phyloP scores from a whole-genome alignment of 495 filamentous ascomycete species.

The Neurospora cerealis region DNA sequence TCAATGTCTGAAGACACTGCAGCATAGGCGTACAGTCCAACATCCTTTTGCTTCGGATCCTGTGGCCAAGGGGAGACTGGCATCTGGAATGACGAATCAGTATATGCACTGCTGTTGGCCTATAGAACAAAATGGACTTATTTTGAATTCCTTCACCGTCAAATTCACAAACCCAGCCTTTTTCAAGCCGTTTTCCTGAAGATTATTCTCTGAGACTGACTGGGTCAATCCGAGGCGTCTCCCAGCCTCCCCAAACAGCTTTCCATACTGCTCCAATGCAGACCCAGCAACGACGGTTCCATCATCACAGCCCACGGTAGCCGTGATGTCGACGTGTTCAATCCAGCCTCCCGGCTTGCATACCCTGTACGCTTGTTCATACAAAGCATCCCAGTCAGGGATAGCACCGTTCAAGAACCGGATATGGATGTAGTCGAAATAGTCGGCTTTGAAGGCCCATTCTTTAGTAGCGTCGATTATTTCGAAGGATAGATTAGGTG shows the following conservation, averaged over 20 bases:
- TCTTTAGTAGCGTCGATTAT: constrained; percentile 46
- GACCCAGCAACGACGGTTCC: constrained; percentile 4
- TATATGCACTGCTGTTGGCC: background rate
- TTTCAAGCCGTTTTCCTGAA: constrained; percentile 16
- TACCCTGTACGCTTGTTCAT: constrained; percentile 34
- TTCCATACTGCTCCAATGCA: constrained; percentile 27
- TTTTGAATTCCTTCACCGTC: constrained; percentile 18
- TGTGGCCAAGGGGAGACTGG: constrained; percentile 36
- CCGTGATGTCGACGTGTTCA: constrained; percentile 21
- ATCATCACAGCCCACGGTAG: background rate
- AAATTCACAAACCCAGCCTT: constrained; percentile 30
- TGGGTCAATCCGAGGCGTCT: constrained; percentile 14
- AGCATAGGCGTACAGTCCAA: constrained; percentile 21
- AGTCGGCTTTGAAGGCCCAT: constrained; percentile 36
- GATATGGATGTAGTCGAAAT: constrained; percentile 45
- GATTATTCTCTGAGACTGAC: constrained; percentile 8
- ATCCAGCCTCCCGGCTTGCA: constrained; percentile 40
- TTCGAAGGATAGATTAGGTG: constrained; percentile 44
- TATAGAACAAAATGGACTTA: background rate
- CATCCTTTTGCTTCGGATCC: constrained; percentile 36
- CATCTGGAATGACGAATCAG: constrained; percentile 6
- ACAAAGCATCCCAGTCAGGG: constrained; percentile 36
- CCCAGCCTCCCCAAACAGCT: constrained; percentile 22
- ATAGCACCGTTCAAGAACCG: constrained; percentile 42
- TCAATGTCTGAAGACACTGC: background rate